Evolutionary conservation across 2,329 filamentous ascomycete species (phyloP).

Genomic region (Colletotrichum australisinense): DNA sequence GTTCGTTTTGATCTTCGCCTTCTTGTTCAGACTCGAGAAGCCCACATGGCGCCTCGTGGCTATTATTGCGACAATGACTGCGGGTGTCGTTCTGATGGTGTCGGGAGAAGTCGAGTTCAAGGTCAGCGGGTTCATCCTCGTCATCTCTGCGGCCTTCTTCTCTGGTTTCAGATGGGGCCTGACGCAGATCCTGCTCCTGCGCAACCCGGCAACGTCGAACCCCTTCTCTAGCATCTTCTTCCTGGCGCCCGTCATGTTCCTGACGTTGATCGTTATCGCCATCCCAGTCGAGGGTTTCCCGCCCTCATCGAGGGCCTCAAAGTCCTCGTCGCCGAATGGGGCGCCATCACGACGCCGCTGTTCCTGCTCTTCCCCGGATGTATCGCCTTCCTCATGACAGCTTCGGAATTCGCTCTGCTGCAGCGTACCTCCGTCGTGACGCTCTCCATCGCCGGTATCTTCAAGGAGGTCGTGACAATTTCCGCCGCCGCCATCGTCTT

Average conservation of each 20-base stretch:
- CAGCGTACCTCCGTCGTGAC: slow-evolving; percentile 97
- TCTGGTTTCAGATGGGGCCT: slow-evolving; percentile 98
- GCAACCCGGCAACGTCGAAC: slow-evolving; percentile 94
- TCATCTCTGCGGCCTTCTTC: slow-evolving; percentile 94
- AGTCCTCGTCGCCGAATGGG: slow-evolving; percentile 74
- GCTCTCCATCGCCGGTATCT: slow-evolving; percentile 95
- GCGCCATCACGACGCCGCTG: slow-evolving; percentile 71
- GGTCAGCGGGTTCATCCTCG: slow-evolving; percentile 85
- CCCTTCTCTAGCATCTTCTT: slow-evolving; percentile 98
- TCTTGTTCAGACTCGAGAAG: slow-evolving; percentile 89
- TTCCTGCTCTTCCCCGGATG: slow-evolving; percentile 90
- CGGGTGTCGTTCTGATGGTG: slow-evolving; percentile 97
- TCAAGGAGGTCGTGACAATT: slow-evolving; percentile 98
- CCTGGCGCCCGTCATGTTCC: slow-evolving; percentile 96
- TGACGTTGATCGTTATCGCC: slow-evolving; percentile 82
- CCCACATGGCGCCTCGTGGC: slow-evolving; percentile 86
- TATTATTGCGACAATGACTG: slow-evolving; percentile 92
- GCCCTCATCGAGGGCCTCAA: slow-evolving; percentile 75
- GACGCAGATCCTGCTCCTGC: slow-evolving; percentile 94
- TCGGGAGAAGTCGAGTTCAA: slow-evolving; percentile 94
- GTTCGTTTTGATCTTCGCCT: slow-evolving; percentile 95
- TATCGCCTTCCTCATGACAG: slow-evolving; percentile 96
- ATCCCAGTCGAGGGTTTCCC: slow-evolving; percentile 85
- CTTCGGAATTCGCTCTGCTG: slow-evolving; percentile 93
- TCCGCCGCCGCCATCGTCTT: slow-evolving; percentile 88